phyloP scores from a whole-genome alignment of 768 basidiomycete genomes.

The Rhizopogon vesiculosus region DNA sequence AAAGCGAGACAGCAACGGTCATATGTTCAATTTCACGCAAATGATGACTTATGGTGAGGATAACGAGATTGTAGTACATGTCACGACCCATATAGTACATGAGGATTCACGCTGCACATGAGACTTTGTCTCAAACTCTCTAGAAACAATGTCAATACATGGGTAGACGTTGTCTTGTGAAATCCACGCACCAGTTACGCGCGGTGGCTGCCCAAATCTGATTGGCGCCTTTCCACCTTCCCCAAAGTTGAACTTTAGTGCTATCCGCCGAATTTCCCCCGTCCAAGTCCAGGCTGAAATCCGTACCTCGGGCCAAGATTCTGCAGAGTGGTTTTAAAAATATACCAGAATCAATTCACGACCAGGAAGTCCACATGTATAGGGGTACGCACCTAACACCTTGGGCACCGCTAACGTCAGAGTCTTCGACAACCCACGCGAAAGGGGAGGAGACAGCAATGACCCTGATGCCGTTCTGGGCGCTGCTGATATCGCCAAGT shows the following conservation, averaged over 20 bases:
- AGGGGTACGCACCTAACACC: conserved; percentile 36
- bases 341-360: neutral
- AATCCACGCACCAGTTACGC: neutral
- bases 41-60: too few relatives aligned
- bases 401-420: conserved; percentile 34
- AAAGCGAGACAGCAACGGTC: too few relatives aligned
- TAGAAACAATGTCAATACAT: neutral
- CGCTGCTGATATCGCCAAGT: conserved; percentile 14
- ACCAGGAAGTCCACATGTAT: neutral
- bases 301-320: conserved; percentile 40
- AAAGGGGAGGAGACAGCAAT: conserved; percentile 31
- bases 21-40: too few relatives aligned
- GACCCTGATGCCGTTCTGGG: conserved; percentile 36
- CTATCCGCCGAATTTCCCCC: conserved; percentile 42
- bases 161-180: neutral
- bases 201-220: conserved; percentile 46
- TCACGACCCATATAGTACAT: too few relatives aligned
- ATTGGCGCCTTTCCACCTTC: conserved; percentile 42
- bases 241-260: conserved; percentile 44
- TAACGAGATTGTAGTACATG: too few relatives aligned
- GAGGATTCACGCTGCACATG: too few relatives aligned
- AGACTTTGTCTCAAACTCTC: neutral
- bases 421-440: conserved; percentile 45
- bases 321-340: conserved; percentile 21
- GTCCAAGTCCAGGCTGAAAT: conserved; percentile 41